phyloP scores from a whole-genome alignment of 2,329 filamentous ascomycete species.

The Penicillium sp. region DNA sequence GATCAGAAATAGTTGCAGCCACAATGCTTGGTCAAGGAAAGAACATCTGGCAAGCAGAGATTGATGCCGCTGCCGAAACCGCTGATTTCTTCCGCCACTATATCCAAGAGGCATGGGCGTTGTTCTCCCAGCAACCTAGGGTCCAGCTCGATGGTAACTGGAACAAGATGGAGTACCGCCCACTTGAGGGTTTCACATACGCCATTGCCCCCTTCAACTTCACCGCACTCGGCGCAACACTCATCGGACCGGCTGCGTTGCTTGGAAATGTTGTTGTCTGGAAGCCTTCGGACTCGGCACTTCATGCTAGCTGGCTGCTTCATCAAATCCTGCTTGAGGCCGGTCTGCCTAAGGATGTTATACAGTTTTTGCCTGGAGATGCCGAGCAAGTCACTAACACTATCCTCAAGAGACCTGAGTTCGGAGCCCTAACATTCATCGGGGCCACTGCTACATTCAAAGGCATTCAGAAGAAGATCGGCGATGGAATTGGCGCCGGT shows the following conservation, averaged over 20 bases:
- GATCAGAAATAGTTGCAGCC: conserved; percentile 89
- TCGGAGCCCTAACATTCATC: conserved; percentile 85
- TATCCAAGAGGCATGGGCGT: conserved; percentile 82
- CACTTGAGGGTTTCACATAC: conserved; percentile 90
- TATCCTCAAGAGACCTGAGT: conserved; percentile 70
- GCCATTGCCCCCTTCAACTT: conserved; percentile 93
- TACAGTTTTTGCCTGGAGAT: conserved; percentile 87
- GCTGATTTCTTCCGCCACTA: conserved; percentile 86
- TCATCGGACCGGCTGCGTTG: conserved; percentile 73
- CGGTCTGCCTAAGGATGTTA: conserved; percentile 77
- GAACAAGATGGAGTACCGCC: conserved; percentile 83
- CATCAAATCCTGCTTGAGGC: conserved; percentile 86
- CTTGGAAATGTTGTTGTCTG: conserved; percentile 92
- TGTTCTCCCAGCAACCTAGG: conserved; percentile 78
- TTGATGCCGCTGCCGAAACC: conserved; percentile 85
- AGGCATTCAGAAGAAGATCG: conserved; percentile 78
- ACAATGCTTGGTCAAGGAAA: conserved; percentile 95
- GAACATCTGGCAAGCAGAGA: conserved; percentile 96
- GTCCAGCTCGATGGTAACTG: conserved; percentile 79
- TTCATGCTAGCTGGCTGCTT: conserved; percentile 80
- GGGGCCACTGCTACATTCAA: conserved; percentile 87
- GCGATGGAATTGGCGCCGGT: conserved; percentile 70
- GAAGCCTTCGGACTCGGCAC: conserved; percentile 84
- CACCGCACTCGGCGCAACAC: conserved; percentile 83
- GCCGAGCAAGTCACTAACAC: conserved; percentile 74